Evolutionary conservation across 352 stramenopile genomes (phyloP), one percentile per base, ranked within the genome.

Genomic region (Phytophthora melonis): DNA sequence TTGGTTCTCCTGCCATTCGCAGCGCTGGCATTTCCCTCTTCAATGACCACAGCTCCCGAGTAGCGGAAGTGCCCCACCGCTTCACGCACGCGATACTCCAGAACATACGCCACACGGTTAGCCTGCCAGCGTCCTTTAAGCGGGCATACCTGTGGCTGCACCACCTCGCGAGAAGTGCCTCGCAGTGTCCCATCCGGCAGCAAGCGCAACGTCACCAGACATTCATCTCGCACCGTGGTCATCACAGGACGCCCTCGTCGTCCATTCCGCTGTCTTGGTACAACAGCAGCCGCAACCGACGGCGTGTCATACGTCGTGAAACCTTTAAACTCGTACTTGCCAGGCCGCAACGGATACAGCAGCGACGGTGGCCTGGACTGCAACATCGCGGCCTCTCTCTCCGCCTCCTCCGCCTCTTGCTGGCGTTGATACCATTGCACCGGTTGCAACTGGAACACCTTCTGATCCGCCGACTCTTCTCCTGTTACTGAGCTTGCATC

Each of bases 81-180:
- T n/a, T 87, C 87, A 9, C 87, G 87, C 18, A 93, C 87, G 4
- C 75, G 73, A 32, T 92, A 93, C 53, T 91, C 79, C 23, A 93
- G 74, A 2, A 84, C 68, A 47, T 93, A 93, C 1, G 73, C 76
- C 4, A 93, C 50, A 3, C 84, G 74, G n/a, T 87, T 77, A 9
- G 81, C 60, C 34, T 90, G 76, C 87, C 87, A 93, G 18, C 73
- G 75, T 47, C 87, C 87, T 9, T 61, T 65, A 19, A 93, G 62
- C 0, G 62, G 50, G 27, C 87, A 92, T 43, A 79, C 81, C 58
- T 93, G 87, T 5, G 87, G 87, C 54, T 91, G 83, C 41, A 83
- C 72, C 1, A 92, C 70, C 62, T 93, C 87, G 16, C 81, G 72
- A 19, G 87, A 93, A 7, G 72, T 89, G 16, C 87, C 87, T 6